phyloP scores from a whole-genome alignment of 805 yeast genomes.

The Hanseniaspora valbyensis region DNA sequence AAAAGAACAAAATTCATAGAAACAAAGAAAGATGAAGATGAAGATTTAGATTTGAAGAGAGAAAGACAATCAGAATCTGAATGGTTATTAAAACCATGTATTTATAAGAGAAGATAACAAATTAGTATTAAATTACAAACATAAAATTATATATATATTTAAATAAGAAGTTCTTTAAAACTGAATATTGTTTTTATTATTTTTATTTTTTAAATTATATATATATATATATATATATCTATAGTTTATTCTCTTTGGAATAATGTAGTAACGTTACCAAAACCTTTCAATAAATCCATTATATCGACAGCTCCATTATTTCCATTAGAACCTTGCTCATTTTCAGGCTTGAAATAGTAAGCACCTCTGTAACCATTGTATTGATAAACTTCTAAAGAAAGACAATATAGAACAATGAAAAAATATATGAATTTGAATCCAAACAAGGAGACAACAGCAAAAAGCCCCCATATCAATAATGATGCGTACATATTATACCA shows the following conservation, averaged over 20 bases:
- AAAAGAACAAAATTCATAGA: conserved; percentile 61
- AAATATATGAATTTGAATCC: conserved; percentile 63
- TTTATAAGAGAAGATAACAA: conserved; percentile 46
- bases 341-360: conserved; percentile 62
- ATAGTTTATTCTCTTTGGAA: conserved; percentile 5
- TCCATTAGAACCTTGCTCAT: conserved; percentile 14
- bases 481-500: conserved; percentile 42
- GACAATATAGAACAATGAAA: conserved; percentile 53
- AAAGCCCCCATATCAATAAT: conserved; percentile 63
- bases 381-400: conserved; percentile 65
- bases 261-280: conserved; percentile 1
- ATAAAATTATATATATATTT: too few species aligned
- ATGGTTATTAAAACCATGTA: conserved; percentile 91
- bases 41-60: conserved; percentile 44
- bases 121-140: not conserved
- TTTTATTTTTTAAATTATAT: too few species aligned
- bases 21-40: conserved; percentile 49
- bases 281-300: conserved; percentile 12
- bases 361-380: conserved; percentile 85
- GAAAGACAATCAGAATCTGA: conserved; percentile 56
- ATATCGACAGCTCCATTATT: conserved; percentile 15
- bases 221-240: too few species aligned
- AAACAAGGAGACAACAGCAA: conserved; percentile 67
- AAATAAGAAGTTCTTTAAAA: too few species aligned
- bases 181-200: too few species aligned